Base-by-base conservation (phyloP, 495 filamentous ascomycete species). In the Daldinia bambusicola region DNA sequence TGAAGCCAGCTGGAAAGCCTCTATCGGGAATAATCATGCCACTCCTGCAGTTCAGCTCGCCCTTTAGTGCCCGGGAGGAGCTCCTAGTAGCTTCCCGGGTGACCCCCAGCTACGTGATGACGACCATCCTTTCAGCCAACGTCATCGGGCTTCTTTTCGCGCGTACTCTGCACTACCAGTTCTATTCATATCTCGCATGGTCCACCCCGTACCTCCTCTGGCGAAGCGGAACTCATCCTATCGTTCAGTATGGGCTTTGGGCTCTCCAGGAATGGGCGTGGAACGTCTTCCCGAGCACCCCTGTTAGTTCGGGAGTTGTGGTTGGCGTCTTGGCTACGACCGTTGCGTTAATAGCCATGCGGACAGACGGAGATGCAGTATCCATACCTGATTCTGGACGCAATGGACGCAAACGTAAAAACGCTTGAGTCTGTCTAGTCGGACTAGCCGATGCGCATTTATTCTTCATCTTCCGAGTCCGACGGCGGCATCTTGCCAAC, bases 201-300 rank as follows among this genome's bases (percentile, higher is more conserved):
- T 88, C 92, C 12, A 93, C 93, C 6, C 95, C 95, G 0, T 97
- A 93, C 77, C 86, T 99, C 20, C 86, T 98, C 53, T 98, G 94
- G 93, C 88, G 88, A 62, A 88, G 89, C 62, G 90, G 90, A 4
- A 71, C 91, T 65, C 91, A 93, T 72, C 93, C 93, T 6, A 67
- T 92, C 9, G 72, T 93, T 43, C 88, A 93, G 70, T 92, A 89
- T 75, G 78, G 75, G 2, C 71, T 93, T 1, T 99, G 95, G 94
- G 90, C 84, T 7, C 84, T 87, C 51, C 95, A 99, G 78, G 95
- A 99, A 74, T 95, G 92, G 93, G 93, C 92, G 9, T 99, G 95
- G 95, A 97, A 98, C 75, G 88, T 93, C 2, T 99, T 90, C 79
- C 95, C 95, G n/a, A 97, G 93, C 77, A 97, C 94, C 30, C 81